These are phyloP conservation scores for Serendipita indica DNA, from an alignment of 768 basidiomycete genomes.

Conservation along the genomic window DNA sequence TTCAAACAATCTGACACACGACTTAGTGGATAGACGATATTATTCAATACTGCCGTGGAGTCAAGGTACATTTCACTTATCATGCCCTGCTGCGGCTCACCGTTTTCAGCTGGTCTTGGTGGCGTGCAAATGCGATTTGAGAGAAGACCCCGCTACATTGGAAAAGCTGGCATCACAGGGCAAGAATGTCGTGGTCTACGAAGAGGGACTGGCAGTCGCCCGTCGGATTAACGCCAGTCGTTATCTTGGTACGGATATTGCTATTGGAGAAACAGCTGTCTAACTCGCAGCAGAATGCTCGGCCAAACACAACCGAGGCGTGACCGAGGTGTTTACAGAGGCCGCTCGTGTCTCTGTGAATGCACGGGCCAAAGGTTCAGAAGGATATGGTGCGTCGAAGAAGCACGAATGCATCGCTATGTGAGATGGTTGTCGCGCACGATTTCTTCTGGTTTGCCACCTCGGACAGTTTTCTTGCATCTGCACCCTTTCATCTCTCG, in stretches of 20 bases:
- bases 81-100: neutral
- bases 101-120: constrained; percentile 61
- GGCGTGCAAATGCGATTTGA: constrained; percentile 88
- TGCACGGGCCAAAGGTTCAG: constrained; percentile 52
- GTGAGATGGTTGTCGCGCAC: constrained; percentile 26
- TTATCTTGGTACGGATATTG: constrained; percentile 60
- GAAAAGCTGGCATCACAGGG: constrained; percentile 61
- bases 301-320: constrained; percentile 92
- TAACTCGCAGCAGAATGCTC: constrained; percentile 61
- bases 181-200: constrained; percentile 69
- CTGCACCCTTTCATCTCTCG: neutral
- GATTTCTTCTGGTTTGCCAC: neutral
- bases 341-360: constrained; percentile 72
- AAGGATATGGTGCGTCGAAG: constrained; percentile 20
- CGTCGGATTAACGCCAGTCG: constrained; percentile 83
- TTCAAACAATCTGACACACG: constrained; percentile 5
- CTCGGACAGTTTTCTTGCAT: neutral
- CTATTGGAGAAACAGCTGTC: neutral
- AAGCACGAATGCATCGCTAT: constrained; percentile 39
- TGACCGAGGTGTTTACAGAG: constrained; percentile 85
- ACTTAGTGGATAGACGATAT: constrained; percentile 86
- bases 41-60: constrained; percentile 78
- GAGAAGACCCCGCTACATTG: constrained; percentile 61
- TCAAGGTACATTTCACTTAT: constrained; percentile 46
- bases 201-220: constrained; percentile 78